These are phyloP conservation scores for Pneumocystis jirovecii DNA, from an alignment of 1,139 yeast species.

Conservation along the genomic window DNA sequence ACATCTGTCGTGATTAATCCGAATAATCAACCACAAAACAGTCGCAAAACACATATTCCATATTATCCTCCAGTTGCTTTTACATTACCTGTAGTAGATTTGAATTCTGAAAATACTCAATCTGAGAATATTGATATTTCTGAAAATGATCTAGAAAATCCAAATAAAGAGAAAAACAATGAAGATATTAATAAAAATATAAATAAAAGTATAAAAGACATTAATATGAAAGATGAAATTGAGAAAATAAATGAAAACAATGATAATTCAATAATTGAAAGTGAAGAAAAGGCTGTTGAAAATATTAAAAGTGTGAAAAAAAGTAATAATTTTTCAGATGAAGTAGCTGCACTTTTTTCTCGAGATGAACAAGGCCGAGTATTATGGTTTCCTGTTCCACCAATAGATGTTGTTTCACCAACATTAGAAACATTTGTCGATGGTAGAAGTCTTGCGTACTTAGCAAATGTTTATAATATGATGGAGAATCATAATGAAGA, in stretches of 20 bases:
- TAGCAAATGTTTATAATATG: constrained; percentile 3
- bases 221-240: neutral
- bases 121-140: neutral
- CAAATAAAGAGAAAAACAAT: neutral
- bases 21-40: neutral
- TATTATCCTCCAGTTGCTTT: neutral
- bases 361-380: constrained; percentile 16
- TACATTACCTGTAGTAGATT: neutral
- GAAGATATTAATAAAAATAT: neutral
- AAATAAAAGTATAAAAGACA: neutral
- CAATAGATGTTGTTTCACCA: constrained; percentile 14
- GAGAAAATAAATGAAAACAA: neutral
- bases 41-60: neutral
- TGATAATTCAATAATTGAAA: neutral
- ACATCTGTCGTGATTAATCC: constrained; percentile 6
- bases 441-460: constrained; percentile 2
- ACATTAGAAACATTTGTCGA: constrained; percentile 2
- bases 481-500: neutral
- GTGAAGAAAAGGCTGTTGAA: neutral
- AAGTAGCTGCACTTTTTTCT: constrained; percentile 14
- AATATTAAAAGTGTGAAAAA: neutral
- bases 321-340: constrained; percentile 11
- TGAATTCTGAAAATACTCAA: neutral
- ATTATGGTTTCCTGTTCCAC: constrained; percentile 19
- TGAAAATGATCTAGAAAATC: neutral